Conservation (phyloP, 169 alveolate genomes). For the Cryptosporidium bovis region DNA sequence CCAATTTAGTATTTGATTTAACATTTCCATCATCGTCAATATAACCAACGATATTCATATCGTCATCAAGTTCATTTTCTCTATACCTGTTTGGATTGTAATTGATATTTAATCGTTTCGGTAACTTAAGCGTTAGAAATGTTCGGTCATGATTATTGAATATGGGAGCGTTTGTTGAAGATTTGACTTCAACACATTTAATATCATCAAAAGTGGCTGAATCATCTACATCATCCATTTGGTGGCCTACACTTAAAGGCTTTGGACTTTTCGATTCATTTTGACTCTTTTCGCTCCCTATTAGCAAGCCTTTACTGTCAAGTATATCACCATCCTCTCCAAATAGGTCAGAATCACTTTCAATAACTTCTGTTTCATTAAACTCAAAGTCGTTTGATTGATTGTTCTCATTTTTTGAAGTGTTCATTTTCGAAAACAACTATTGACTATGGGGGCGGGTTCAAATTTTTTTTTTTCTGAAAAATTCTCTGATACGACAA, state of each 20-base stretch:
- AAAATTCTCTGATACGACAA: constrained; percentile 12
- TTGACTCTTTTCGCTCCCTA: too few species aligned
- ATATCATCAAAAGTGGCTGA: background rate
- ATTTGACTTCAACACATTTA: background rate
- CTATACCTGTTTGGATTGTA: background rate
- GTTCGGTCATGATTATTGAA: constrained; percentile 9
- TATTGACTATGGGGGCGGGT: background rate
- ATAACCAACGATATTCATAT: constrained; percentile 17
- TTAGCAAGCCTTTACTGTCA: background rate
- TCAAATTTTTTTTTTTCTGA: background rate
- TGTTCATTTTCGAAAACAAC: background rate
- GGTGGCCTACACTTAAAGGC: too few species aligned
- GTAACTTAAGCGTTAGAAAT: constrained; percentile 44
- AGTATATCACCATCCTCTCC: constrained; percentile 20
- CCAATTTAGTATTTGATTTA: constrained; percentile 37
- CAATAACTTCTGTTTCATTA: background rate
- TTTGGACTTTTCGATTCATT: too few species aligned
- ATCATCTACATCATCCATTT: too few species aligned
- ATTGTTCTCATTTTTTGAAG: background rate
- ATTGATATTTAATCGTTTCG: constrained; percentile 32
- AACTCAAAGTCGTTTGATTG: background rate
- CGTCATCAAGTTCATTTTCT: background rate
- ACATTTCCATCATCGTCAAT: constrained; percentile 9
- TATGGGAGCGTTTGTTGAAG: constrained; percentile 5
- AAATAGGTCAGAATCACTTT: constrained; percentile 63